Percentiles rank a stretch among this genome's conserved stretches.
Conservation (phyloP, 768 basidiomycete species). For the Trametes cubensis region DNA sequence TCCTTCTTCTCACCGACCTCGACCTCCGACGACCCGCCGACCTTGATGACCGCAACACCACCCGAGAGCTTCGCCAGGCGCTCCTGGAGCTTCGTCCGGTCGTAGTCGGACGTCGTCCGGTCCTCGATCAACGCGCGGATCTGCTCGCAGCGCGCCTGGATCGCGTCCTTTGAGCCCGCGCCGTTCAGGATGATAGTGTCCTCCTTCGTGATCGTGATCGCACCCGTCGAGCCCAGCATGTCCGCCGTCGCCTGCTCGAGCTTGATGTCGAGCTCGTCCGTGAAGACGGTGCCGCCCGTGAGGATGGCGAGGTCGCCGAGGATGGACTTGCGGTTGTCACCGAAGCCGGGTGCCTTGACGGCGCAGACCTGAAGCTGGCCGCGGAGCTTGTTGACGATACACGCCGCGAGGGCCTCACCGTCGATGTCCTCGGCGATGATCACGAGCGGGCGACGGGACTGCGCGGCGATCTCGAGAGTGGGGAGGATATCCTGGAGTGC, state of each 20-base stretch:
- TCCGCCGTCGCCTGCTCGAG: constrained; percentile 88
- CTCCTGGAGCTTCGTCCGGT: constrained; percentile 94
- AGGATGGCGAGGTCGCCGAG: constrained; percentile 97
- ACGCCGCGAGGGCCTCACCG: constrained; percentile 96
- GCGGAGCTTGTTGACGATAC: constrained; percentile 98
- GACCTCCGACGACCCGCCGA: constrained; percentile 90
- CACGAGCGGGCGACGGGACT: constrained; percentile 85
- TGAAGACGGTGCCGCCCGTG: constrained; percentile 97
- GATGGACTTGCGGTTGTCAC: constrained; percentile 98
- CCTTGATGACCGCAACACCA: constrained; percentile 98
- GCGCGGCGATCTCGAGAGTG: constrained; percentile 78
- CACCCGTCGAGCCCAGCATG: constrained; percentile 88
- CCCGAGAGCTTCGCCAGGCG: constrained; percentile 94
- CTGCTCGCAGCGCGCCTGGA: constrained; percentile 94
- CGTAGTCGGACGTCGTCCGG: constrained; percentile 86
- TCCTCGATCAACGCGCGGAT: constrained; percentile 84
- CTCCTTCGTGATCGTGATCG: constrained; percentile 95
- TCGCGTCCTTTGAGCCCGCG: constrained; percentile 85
- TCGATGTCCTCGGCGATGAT: constrained; percentile 99
- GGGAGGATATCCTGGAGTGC: constrained; percentile 94
- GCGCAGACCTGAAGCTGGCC: constrained; percentile 94
- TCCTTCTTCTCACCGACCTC: constrained; percentile 99
- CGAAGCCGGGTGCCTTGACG: constrained; percentile 97
- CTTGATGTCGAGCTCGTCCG: constrained; percentile 91
- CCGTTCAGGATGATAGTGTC: constrained; percentile 97